Evolutionary conservation across 2,329 filamentous ascomycete species (phyloP).

Genomic region (Aureobasidium vineae): DNA sequence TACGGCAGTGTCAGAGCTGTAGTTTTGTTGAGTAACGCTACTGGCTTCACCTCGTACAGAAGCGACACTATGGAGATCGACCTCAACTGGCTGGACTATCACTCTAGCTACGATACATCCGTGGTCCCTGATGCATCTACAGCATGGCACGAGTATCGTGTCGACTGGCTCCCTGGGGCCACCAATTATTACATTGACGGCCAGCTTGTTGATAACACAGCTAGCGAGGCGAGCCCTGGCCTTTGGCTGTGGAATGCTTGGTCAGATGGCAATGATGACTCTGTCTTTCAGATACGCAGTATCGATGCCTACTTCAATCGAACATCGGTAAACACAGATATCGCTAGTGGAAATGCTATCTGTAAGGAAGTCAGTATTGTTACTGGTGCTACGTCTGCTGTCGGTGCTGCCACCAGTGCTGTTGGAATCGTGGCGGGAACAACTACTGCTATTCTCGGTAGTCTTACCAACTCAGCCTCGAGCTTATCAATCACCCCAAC

Average conservation of each 20-base stretch:
- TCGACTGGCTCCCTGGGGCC: constrained; percentile 64
- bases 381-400: neutral
- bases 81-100: constrained; percentile 57
- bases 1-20: constrained; percentile 68
- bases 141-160: constrained; percentile 75
- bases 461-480: neutral
- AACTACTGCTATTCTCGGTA: neutral
- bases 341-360: neutral
- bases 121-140: constrained; percentile 61
- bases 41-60: constrained; percentile 63
- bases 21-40: constrained; percentile 68
- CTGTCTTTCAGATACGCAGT: constrained; percentile 63
- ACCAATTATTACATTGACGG: constrained; percentile 71
- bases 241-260: constrained; percentile 70
- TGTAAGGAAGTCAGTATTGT: constrained; percentile 3
- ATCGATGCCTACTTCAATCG: constrained; percentile 62
- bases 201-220: constrained; percentile 55
- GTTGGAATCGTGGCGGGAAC: neutral
- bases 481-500: neutral
- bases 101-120: constrained; percentile 61
- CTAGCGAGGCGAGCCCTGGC: constrained; percentile 57
- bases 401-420: neutral
- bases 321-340: constrained; percentile 7
- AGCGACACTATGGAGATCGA: constrained; percentile 26
- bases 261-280: constrained; percentile 62